Conservation (phyloP, 352 stramenopile genomes). For the Saprolegnia diclina region DNA sequence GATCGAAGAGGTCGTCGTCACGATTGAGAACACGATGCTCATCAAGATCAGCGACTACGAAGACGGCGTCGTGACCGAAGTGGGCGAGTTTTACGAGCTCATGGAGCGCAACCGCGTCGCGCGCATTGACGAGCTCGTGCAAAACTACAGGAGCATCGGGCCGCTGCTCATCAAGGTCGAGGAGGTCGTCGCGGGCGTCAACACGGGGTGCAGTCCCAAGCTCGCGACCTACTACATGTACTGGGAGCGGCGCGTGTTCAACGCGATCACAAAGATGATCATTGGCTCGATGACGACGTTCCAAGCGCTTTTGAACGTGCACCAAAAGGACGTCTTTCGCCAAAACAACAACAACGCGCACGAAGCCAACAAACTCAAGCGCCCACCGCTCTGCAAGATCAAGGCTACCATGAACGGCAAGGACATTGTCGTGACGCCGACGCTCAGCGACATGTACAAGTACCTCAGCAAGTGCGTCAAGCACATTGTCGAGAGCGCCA, state of each 20-base stretch:
- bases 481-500: slow-evolving; percentile 92
- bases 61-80: slow-evolving; percentile 83
- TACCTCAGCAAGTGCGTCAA: slow-evolving; percentile 92
- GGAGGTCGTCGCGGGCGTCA: slow-evolving; percentile 91
- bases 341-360: slow-evolving; percentile 33
- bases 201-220: slow-evolving; percentile 84
- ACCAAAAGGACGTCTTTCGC: slow-evolving; percentile 69
- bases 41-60: slow-evolving; percentile 90
- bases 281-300: slow-evolving; percentile 93
- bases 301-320: slow-evolving; percentile 86
- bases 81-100: slow-evolving; percentile 92
- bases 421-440: slow-evolving; percentile 91
- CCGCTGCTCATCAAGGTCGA: slow-evolving; percentile 94
- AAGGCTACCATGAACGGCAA: slow-evolving; percentile 93
- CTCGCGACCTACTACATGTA: slow-evolving; percentile 96
- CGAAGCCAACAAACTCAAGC: slow-evolving; percentile 65
- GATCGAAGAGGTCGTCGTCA: slow-evolving; percentile 90
- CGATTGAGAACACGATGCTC: slow-evolving; percentile 89
- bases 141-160: slow-evolving; percentile 91
- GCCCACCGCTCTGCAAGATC: slow-evolving; percentile 89
- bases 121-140: slow-evolving; percentile 87
- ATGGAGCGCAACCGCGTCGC: slow-evolving; percentile 89
- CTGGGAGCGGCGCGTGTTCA: slow-evolving; percentile 95
- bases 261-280: slow-evolving; percentile 96
- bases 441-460: slow-evolving; percentile 94